Evolutionary conservation across 2,329 filamentous ascomycete genomes (phyloP), one percentile per base, ranked within the genome.

Genomic region (Colletotrichum salicis): DNA sequence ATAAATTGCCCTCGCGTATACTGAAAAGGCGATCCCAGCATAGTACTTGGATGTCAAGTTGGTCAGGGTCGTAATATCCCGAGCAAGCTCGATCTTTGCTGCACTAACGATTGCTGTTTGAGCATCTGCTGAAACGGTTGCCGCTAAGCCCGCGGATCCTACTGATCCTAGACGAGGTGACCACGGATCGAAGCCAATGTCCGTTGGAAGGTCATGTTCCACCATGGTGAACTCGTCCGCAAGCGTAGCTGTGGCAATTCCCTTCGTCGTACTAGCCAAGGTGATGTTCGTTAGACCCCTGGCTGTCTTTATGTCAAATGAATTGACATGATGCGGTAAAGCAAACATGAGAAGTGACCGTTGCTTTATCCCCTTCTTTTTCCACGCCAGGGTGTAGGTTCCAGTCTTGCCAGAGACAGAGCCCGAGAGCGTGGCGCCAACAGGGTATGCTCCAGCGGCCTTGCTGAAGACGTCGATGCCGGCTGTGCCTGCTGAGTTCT

Each of bases 11-110:
- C 83, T 83, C 0, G 91, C 92, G 77, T 93, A 93, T 77, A 93
- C 93, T 73, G 88, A 90, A 8, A 94, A 82, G 1, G 88, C 87
- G 83, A 93, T 97, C 67, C 94, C 94, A 74, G 91, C 91, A 80
- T 91, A 96, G 81, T 97, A 97, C 87, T 95, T 93, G 71, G 92
- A 95, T 77, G 94, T 87, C 58, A 92, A 83, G 72, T 94, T 88
- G 6, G 89, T 89, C 76, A 94, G 89, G 0, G 83, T 81, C 4
- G 83, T 79, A 78, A 96, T 91, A 77, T 93, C 86, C 79, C 94
- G 89, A 1, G 87, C 86, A 1, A 95, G 83, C 79, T 97, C 94
- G 24, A 83, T 85, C 31, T 86, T 84, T 10, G 92, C 91, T 13
- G 89, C 82, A 1, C 85, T 81, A 22, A 82, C 80, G 52, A 94